Evolutionary conservation across 2,329 filamentous ascomycete species (phyloP).

Genomic region (Cladophialophora yegresii): DNA sequence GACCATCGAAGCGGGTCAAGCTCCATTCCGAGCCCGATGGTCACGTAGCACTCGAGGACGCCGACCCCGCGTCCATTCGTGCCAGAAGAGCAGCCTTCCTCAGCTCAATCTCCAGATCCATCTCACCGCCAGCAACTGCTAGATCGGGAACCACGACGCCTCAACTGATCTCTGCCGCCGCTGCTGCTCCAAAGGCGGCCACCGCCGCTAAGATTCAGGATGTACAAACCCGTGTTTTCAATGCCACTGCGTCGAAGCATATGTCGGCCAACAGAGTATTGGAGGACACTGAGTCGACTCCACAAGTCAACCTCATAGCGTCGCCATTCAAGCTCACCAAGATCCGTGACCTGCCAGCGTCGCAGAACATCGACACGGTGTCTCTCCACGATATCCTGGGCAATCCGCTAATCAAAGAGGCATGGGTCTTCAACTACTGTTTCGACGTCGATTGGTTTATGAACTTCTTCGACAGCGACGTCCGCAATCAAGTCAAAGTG

Average conservation of each 20-base stretch:
- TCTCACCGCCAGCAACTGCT: constrained; percentile 25
- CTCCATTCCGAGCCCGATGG: constrained; percentile 1
- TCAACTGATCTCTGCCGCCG: not conserved
- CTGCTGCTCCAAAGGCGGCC: not conserved
- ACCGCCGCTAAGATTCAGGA: not conserved
- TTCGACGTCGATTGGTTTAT: constrained; percentile 63
- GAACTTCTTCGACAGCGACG: constrained; percentile 60
- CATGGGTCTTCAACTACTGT: constrained; percentile 60
- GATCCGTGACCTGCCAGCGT: constrained; percentile 63
- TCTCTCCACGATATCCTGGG: constrained; percentile 68
- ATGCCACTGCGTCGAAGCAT: not conserved
- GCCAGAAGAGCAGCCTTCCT: constrained; percentile 26
- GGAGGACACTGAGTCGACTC: not conserved
- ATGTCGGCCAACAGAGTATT: not conserved
- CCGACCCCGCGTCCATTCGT: constrained; percentile 20
- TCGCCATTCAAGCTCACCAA: constrained; percentile 74
- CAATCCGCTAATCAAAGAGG: constrained; percentile 69
- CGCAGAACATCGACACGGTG: constrained; percentile 66
- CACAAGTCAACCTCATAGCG: constrained; percentile 40
- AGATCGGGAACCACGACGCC: constrained; percentile 20
- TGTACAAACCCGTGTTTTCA: not conserved
- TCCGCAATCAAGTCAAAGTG: constrained; percentile 55
- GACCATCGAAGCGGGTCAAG: constrained; percentile 25
- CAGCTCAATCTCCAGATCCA: constrained; percentile 29
- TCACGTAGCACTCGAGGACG: not conserved